A percentile compares a stretch with the other conserved stretches of the same genome.
Conservation (phyloP, 768 basidiomycete genomes). For the Pholiota molesta region DNA sequence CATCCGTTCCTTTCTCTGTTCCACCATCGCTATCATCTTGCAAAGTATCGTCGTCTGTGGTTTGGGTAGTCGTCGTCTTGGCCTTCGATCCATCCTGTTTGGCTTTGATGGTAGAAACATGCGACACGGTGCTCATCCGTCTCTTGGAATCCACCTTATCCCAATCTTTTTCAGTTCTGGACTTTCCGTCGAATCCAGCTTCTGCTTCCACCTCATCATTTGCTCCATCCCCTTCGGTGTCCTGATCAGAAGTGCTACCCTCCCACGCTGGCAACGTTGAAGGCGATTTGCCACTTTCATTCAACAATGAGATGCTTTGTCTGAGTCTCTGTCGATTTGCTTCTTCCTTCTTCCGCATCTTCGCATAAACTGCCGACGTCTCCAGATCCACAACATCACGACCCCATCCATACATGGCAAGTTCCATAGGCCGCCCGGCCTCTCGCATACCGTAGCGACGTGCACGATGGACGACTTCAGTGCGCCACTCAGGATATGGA, state of each 20-base stretch:
- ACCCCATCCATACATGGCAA: slow-evolving; percentile 33
- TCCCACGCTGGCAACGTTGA: not conserved
- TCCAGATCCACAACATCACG: slow-evolving; percentile 6
- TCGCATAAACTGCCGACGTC: not conserved
- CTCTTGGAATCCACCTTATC: not conserved
- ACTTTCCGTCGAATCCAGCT: not conserved
- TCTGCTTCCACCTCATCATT: not conserved
- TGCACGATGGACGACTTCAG: slow-evolving; percentile 50
- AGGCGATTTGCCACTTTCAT: not conserved
- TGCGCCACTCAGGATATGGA: slow-evolving; percentile 72
- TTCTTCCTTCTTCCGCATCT: slow-evolving; percentile 20
- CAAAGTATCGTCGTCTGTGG: not conserved
- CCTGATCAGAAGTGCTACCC: not conserved
- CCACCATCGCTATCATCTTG: not conserved
- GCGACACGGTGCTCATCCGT: slow-evolving; percentile 10
- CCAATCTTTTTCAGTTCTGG: not conserved
- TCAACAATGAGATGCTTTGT: not conserved
- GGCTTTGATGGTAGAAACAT: slow-evolving; percentile 14
- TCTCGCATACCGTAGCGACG: slow-evolving; percentile 61
- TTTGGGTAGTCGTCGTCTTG: not conserved
- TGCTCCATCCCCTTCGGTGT: not conserved
- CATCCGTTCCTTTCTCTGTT: not conserved
- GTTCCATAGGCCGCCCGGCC: slow-evolving; percentile 56
- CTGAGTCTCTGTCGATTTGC: not conserved
- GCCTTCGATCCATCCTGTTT: not conserved